These are phyloP conservation scores for Schizopora paradoxa DNA, from an alignment of 1,284 basidiomycete species.

Conservation along the genomic window DNA sequence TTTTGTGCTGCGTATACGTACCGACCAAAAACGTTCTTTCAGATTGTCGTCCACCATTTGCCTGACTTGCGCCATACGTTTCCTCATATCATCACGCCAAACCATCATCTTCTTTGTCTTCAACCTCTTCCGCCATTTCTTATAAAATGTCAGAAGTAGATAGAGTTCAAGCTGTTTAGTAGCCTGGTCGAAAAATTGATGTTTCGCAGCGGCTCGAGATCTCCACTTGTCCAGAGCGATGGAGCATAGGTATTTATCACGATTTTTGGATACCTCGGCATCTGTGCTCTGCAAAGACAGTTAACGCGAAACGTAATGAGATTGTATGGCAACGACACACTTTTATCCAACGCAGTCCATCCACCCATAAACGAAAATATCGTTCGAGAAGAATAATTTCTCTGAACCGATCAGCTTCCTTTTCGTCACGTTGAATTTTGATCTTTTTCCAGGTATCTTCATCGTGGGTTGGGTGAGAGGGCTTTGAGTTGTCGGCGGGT, in stretches of 20 bases:
- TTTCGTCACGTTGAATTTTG: constrained; percentile 59
- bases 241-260: constrained; percentile 20
- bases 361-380: constrained; percentile 67
- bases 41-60: constrained; percentile 15
- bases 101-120: constrained; percentile 4
- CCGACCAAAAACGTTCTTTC: constrained; percentile 17
- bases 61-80: constrained; percentile 17
- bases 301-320: constrained; percentile 15
- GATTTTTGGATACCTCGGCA: constrained; percentile 23
- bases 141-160: constrained; percentile 3
- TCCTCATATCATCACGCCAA: constrained; percentile 20
- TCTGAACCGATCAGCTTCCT: constrained; percentile 64
- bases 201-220: background rate
- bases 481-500: background rate
- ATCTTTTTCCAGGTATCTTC: constrained; percentile 75
- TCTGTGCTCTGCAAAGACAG: constrained; percentile 15
- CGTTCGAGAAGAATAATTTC: constrained; percentile 56
- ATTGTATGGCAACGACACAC: constrained; percentile 38
- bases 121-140: constrained; percentile 14
- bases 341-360: constrained; percentile 61
- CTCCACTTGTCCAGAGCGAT: constrained; percentile 16
- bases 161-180: constrained; percentile 7
- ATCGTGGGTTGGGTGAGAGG: constrained; percentile 31
- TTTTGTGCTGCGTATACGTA: too few species aligned
- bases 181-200: constrained; percentile 3